A percentile compares a stretch with the other conserved stretches of the same genome.
Evolutionary conservation across 495 filamentous ascomycete species (phyloP).

Genomic region (Aspergillus steynii): DNA sequence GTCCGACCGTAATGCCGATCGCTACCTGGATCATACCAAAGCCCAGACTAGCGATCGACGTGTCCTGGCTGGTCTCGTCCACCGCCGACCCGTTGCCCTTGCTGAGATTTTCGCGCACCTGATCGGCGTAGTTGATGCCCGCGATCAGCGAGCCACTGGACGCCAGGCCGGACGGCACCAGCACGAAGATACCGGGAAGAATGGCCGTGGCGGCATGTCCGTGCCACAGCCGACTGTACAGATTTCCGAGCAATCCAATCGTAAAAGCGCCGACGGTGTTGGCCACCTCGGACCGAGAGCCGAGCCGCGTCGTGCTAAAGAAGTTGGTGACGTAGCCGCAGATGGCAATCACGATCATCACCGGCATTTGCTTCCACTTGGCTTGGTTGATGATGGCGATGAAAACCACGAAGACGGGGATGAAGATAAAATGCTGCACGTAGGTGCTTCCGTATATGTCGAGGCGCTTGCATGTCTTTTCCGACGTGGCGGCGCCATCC

Average conservation of each 20-base stretch:
- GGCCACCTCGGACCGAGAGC: constrained; percentile 75
- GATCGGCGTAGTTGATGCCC: constrained; percentile 75
- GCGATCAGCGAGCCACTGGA: constrained; percentile 76
- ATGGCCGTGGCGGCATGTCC: constrained; percentile 88
- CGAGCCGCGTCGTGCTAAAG: constrained; percentile 70
- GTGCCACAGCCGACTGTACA: constrained; percentile 79
- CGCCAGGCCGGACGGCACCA: constrained; percentile 86
- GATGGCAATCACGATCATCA: constrained; percentile 81
- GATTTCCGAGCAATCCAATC: constrained; percentile 81
- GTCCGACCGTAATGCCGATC: constrained; percentile 86
- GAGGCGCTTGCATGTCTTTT: constrained; percentile 62
- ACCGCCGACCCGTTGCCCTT: constrained; percentile 40
- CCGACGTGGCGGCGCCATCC: constrained; percentile 70
- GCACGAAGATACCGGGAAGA: constrained; percentile 89
- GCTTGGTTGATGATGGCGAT: constrained; percentile 86
- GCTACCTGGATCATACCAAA: constrained; percentile 89
- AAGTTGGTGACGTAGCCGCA: constrained; percentile 82
- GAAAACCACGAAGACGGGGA: constrained; percentile 75
- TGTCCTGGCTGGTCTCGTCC: constrained; percentile 36
- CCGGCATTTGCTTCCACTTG: constrained; percentile 84
- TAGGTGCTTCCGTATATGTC: constrained; percentile 45
- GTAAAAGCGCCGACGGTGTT: constrained; percentile 85
- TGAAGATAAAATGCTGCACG: constrained; percentile 57
- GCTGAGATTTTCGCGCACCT: constrained; percentile 57
- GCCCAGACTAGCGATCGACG: constrained; percentile 72